Conservation (phyloP, 768 basidiomycete genomes). For the Tulasnella sp. region DNA sequence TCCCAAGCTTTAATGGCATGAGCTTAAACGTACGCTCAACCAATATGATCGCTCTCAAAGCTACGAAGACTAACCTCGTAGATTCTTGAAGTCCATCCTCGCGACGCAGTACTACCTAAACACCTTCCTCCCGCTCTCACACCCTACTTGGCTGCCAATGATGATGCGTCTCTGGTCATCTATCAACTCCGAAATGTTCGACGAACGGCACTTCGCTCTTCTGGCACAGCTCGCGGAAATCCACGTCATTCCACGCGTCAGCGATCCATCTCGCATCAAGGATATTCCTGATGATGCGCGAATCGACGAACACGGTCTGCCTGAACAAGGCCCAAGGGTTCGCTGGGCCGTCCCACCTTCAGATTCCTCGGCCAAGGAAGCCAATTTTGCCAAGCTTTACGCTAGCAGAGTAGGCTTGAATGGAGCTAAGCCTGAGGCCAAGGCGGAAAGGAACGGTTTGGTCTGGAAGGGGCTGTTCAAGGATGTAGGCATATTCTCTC, state of each 20-base stretch:
- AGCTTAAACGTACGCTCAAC: constrained; percentile 49
- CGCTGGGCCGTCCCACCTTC: background rate
- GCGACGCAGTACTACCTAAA: constrained; percentile 77
- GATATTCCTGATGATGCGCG: constrained; percentile 59
- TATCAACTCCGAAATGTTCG: constrained; percentile 37
- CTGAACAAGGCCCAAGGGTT: constrained; percentile 4
- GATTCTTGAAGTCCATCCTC: constrained; percentile 47
- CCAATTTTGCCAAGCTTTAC: background rate
- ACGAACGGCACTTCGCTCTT: constrained; percentile 65
- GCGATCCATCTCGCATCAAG: constrained; percentile 33
- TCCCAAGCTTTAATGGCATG: constrained; percentile 67
- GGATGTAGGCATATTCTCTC: constrained; percentile 18
- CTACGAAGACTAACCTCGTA: constrained; percentile 11
- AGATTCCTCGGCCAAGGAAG: background rate
- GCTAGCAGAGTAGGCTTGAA: background rate
- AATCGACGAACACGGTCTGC: constrained; percentile 30
- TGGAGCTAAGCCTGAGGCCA: constrained; percentile 4
- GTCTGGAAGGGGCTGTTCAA: constrained; percentile 21
- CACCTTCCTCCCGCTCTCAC: constrained; percentile 74
- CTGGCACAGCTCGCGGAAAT: constrained; percentile 61
- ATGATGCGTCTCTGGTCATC: constrained; percentile 69
- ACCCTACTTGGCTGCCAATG: constrained; percentile 65
- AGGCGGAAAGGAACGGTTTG: constrained; percentile 10
- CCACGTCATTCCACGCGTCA: constrained; percentile 58
- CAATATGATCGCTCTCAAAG: background rate